Percentiles rank a stretch among this genome's conserved stretches.
Conservation (phyloP, 2,329 filamentous ascomycete genomes). For the Exophiala sp. region DNA sequence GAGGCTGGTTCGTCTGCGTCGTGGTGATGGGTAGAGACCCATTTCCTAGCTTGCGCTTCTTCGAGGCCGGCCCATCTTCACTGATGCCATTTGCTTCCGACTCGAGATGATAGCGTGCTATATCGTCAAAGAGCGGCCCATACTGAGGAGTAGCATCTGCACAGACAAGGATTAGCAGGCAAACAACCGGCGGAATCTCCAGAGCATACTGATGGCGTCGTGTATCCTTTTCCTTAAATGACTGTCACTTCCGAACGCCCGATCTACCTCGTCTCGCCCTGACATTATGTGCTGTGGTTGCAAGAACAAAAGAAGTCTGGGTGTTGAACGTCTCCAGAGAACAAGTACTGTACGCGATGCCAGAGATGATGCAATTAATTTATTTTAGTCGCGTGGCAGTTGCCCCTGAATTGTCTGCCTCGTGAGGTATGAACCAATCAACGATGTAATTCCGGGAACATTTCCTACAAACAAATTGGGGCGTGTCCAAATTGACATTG, state of each 20-base stretch:
- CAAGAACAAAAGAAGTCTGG: background rate
- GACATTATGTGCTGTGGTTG: constrained; percentile 7
- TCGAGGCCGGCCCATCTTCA: constrained; percentile 36
- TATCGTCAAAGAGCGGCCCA: constrained; percentile 46
- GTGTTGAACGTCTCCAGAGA: background rate
- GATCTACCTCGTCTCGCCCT: constrained; percentile 8
- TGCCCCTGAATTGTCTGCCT: too few species aligned
- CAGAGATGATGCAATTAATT: constrained; percentile 1
- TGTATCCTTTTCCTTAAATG: constrained; percentile 18
- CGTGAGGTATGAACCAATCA: too few species aligned
- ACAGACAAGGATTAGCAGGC: too few species aligned
- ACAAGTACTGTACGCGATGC: background rate
- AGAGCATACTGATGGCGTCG: constrained; percentile 19
- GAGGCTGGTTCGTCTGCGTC: constrained; percentile 27
- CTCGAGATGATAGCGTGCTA: constrained; percentile 44
- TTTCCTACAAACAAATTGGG: too few species aligned
- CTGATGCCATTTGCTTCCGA: constrained; percentile 20
- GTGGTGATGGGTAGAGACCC: constrained; percentile 22
- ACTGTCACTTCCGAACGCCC: constrained; percentile 14
- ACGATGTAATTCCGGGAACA: too few species aligned
- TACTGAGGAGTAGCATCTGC: constrained; percentile 17
- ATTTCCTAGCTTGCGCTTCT: constrained; percentile 51
- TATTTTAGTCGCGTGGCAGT: background rate
- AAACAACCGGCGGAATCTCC: too few species aligned
- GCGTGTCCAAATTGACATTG: too few species aligned